These are phyloP conservation scores for Allomyces macrogynus DNA, from an alignment of 192 early-diverging fungal species.

Conservation along the genomic window DNA sequence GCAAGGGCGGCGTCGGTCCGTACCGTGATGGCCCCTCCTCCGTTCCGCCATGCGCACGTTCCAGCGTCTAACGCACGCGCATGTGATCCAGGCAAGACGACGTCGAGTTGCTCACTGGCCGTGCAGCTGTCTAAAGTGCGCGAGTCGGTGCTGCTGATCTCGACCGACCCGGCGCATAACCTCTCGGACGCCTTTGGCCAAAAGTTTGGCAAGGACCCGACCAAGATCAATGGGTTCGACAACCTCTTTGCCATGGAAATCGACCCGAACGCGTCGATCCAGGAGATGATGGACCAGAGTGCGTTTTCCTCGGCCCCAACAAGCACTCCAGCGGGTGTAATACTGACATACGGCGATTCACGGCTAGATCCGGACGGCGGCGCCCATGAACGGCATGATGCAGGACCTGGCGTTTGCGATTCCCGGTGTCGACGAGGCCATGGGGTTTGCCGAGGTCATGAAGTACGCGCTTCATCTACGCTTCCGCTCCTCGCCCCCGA, in stretches of 20 bases:
- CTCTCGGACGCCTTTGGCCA: slow-evolving; percentile 97
- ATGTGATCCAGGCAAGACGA: slow-evolving; percentile 33
- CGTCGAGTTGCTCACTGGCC: slow-evolving; percentile 71
- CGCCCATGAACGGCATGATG: slow-evolving; percentile 67
- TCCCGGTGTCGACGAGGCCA: slow-evolving; percentile 98
- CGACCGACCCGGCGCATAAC: slow-evolving; percentile 98
- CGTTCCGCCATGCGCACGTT: too few species aligned
- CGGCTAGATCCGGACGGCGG: slow-evolving; percentile 51
- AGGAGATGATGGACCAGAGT: slow-evolving; percentile 94
- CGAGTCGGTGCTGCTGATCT: slow-evolving; percentile 88
- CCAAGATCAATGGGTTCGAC: slow-evolving; percentile 77
- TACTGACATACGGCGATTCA: background rate
- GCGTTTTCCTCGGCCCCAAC: too few species aligned
- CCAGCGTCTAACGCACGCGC: too few species aligned
- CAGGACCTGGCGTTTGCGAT: slow-evolving; percentile 98
- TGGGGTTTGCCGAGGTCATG: slow-evolving; percentile 99
- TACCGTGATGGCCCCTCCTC: too few species aligned
- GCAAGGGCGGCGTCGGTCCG: slow-evolving; percentile 97
- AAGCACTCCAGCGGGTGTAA: too few species aligned
- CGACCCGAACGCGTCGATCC: slow-evolving; percentile 89
- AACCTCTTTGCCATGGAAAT: slow-evolving; percentile 99
- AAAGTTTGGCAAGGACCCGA: slow-evolving; percentile 95
- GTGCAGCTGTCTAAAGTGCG: slow-evolving; percentile 76
- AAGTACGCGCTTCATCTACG: slow-evolving; percentile 36
- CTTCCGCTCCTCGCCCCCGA: background rate